Evolutionary conservation across 768 basidiomycete genomes (phyloP), one percentile per base, ranked within the genome.

Genomic region (Pulveroboletus sp.): DNA sequence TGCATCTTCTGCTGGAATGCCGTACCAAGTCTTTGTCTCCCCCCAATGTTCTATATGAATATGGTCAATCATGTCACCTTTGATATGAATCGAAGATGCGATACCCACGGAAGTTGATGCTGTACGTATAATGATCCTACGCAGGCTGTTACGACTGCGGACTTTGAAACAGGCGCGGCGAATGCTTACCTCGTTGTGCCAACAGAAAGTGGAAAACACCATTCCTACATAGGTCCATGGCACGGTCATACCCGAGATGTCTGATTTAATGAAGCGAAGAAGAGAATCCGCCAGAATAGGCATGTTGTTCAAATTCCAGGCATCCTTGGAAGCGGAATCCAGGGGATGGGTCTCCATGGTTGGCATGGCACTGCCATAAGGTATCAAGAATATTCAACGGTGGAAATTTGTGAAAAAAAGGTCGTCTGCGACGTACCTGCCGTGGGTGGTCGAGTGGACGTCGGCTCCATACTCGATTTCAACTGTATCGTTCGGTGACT

Each of bases 391-490:
- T 52, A 17, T 62, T 64, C 36, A 69, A 56, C 63, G 61, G 68
- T 59, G 51, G n/a, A 53, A 65, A 59, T 42, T 54, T 49, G n/a
- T 22, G 36, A 48, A 49, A n/a, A 50, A 44, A 54, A 27, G 9
- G 20, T 45, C 54, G 45, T 26, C 39, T 32, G n/a, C 19, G 31
- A 63, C 79, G 53, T 68, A 94, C 93, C 93, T 97, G 69, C 95
- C 95, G 60, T 97, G 93, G 8, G 90, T 95, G 1, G 93, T 94
- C 9, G 93, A 95, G 69, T 97, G 94, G 29, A 99, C 87, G 67
- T 99, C 96, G 2, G 96, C 96, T n/a, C 96, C 96, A 64, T 99
- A 99, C 69, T 99, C 96, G 29, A 98, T 86, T 67, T 99, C 96
- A 16, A 99, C 93, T 0, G 91, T 94, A 64, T 98, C 94, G 36